Base-by-base conservation (phyloP, 805 yeast genomes). In the Kazachstania viticola region DNA sequence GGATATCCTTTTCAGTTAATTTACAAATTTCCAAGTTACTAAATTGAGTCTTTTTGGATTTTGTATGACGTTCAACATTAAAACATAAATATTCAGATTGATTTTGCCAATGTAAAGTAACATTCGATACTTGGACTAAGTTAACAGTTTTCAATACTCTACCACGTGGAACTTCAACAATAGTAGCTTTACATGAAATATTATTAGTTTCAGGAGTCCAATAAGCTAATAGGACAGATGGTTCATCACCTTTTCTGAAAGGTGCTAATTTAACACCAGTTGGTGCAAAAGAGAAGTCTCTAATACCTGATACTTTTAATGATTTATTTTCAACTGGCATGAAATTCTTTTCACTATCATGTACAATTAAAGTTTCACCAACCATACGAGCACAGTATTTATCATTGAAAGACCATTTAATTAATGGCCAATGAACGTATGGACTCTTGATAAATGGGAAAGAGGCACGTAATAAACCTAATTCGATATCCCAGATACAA, bases 191-290 rank as follows among this genome's bases (percentile, higher is more conserved):
- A 18, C 98, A 96, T 28, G 95, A 80, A 65, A 87, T 95, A 60
- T 91, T 88, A 41, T 69, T 59, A 33, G 75, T 64, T 64, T 91
- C 99, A 34, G 99, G 99, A 29, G 95, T 85, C 98, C 98, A 91
- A 65, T 79, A 91, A 21, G 94, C 76, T 45, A 91, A 68, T 22
- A 85, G 62, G 46, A 77, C 77, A 35, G 76, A 75, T 33, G 69
- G 69, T 27, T 65, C 68, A 36, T 67, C 73, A 25, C 55, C 63
- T 36, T 62, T 68, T 44, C 64, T 70, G 33, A 73, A 61, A 36
- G 69, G 71, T 28, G 74, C 71, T 34, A 82, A 66, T 45, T 71
- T 65, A 32, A 84, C 81, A 44, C 82, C 80, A 16, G 84, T 77
- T 38, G 99, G 98, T 17, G 96, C 85, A 72, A 88, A 91, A 57